These are phyloP conservation scores for Coniochaeta sp. DNA, from an alignment of 2,329 filamentous ascomycete genomes.

Conservation along the genomic window DNA sequence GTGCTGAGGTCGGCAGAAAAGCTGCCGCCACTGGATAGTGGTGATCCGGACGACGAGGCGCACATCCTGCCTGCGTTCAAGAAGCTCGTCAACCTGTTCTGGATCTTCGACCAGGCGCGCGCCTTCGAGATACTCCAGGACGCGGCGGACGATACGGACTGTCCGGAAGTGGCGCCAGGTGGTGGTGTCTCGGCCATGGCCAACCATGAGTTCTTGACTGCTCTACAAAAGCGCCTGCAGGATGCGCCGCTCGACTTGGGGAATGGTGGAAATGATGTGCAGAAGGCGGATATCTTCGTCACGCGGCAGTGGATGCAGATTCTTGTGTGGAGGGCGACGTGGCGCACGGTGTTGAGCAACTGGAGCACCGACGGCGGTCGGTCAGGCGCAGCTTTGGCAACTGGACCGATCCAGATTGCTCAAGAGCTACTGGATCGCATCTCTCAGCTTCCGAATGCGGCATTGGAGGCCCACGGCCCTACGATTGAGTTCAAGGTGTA, in stretches of 20 bases:
- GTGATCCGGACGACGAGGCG: constrained; percentile 29
- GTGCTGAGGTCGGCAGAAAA: constrained; percentile 31
- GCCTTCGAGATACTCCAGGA: constrained; percentile 39
- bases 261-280: constrained; percentile 35
- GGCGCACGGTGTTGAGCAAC: constrained; percentile 16
- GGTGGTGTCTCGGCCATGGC: too few relatives aligned
- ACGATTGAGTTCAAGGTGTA: constrained; percentile 41
- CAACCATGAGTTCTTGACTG: constrained; percentile 24
- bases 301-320: constrained; percentile 45
- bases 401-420: constrained; percentile 35
- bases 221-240: constrained; percentile 34
- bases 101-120: constrained; percentile 40
- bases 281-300: constrained; percentile 40
- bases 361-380: constrained; percentile 9
- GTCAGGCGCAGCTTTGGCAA: constrained; percentile 17
- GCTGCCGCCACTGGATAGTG: constrained; percentile 25
- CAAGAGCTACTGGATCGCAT: constrained; percentile 36
- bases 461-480: constrained; percentile 41
- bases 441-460: constrained; percentile 33
- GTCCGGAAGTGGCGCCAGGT: too few relatives aligned
- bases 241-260: constrained; percentile 30
- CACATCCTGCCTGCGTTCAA: constrained; percentile 41
- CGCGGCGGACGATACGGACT: constrained; percentile 22
- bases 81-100: constrained; percentile 41
- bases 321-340: constrained; percentile 35